Evolutionary conservation across 345 rosid genomes (phyloP), one percentile per base, ranked within the genome.

Genomic region (Gossypium anomalum): DNA sequence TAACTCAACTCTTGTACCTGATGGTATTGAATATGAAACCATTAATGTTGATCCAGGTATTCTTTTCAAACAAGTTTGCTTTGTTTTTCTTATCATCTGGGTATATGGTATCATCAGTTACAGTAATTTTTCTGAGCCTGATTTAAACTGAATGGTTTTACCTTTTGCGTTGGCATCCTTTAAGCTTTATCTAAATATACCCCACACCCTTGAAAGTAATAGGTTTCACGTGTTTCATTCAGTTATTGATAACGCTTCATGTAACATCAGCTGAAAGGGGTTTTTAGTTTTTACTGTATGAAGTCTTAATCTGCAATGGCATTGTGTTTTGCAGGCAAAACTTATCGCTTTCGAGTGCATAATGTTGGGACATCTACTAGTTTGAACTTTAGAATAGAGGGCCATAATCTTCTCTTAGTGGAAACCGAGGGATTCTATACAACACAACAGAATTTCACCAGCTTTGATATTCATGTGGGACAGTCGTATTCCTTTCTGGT

Each of bases 311-410:
- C 7, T n/a, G 47, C 53, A 23, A 45, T 72, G 48, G 12, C 52
- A 63, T 59, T 61, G 56, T 72, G 23, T 72, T 44, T 76, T 86
- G 76, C 92, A 94, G 98, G 98, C 43, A 92, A 91, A 78, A 94
- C 93, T 44, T 94, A 91, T 71, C 85, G 98, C 22, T 22, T 94
- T 60, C 91, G 97, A 41, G 93, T 94, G 75, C 93, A 89, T 76
- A 91, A 94, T 74, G 93, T 94, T 83, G 98, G 98, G 63, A 85
- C 83, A 43, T 92, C 95, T 43, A 94, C 98, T 65, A 90, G 93
- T 84, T 80, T 94, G 85, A 94, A 94, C 84, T 89, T 94, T 74
- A 89, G 98, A 85, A 88, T 94, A 70, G 98, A 94, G 89, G 93
- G 85, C 77, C 98, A 94, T 84, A 94, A 75, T 73, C 80, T 92